Evolutionary conservation across 1,284 basidiomycete genomes (phyloP).

Genomic region (Austroboletus niveus): DNA sequence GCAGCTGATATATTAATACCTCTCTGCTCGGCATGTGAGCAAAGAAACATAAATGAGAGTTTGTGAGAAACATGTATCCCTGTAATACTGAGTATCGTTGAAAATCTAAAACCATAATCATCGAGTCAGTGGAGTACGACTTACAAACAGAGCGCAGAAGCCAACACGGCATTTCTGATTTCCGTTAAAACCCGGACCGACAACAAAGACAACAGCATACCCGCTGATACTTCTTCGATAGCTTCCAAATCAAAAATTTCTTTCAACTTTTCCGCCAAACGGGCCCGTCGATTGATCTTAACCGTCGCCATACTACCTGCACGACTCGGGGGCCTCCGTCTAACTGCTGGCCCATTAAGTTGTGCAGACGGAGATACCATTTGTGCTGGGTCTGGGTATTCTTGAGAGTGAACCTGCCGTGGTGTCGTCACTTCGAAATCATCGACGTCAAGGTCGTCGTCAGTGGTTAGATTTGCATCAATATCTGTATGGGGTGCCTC

Average conservation of each 20-base stretch:
- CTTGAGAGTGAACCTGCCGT: constrained; percentile 32
- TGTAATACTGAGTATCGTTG: constrained; percentile 68
- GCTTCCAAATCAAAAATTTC: constrained; percentile 82
- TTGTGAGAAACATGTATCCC: constrained; percentile 95
- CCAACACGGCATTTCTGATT: constrained; percentile 83
- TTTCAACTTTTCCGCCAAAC: constrained; percentile 78
- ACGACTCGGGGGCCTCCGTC: constrained; percentile 36
- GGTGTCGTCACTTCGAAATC: constrained; percentile 54
- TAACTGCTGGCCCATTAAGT: constrained; percentile 23
- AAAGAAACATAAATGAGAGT: constrained; percentile 92
- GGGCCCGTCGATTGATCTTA: constrained; percentile 63
- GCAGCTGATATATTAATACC: constrained; percentile 42
- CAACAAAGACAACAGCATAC: constrained; percentile 39
- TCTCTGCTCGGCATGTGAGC: constrained; percentile 90
- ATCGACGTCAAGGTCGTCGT: constrained; percentile 60
- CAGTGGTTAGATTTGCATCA: constrained; percentile 24
- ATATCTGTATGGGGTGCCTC: constrained; percentile 29
- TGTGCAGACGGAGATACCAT: constrained; percentile 8
- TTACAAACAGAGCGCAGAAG: constrained; percentile 80
- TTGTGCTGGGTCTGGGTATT: constrained; percentile 17
- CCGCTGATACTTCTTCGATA: constrained; percentile 80
- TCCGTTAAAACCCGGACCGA: constrained; percentile 16
- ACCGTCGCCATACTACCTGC: constrained; percentile 70
- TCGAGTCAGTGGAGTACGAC: constrained; percentile 34
- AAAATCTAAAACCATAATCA: constrained; percentile 7